Evolutionary conservation across 352 stramenopile genomes (phyloP).

Genomic region (Globisporangium spinosum): DNA sequence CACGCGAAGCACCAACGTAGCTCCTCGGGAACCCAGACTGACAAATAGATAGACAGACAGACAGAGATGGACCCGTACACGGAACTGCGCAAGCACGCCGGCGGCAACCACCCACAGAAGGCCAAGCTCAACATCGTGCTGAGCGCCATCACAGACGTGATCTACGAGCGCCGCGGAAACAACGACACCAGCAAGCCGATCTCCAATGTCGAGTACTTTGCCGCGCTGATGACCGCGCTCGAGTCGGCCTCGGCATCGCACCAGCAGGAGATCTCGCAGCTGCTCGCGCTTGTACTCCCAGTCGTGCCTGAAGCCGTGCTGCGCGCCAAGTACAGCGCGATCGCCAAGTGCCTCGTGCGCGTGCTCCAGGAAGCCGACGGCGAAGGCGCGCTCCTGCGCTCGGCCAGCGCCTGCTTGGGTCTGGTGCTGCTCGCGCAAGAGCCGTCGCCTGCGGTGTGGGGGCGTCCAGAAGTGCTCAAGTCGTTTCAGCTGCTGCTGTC

Average conservation of each 20-base stretch:
- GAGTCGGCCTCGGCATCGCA: slow-evolving; percentile 70
- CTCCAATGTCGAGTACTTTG: slow-evolving; percentile 86
- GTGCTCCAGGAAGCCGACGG: slow-evolving; percentile 67
- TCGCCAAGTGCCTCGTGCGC: slow-evolving; percentile 64
- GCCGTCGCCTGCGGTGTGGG: slow-evolving; percentile 53
- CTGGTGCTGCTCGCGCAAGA: slow-evolving; percentile 72
- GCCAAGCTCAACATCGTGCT: slow-evolving; percentile 85
- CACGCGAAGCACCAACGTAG: not conserved
- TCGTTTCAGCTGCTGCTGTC: slow-evolving; percentile 78
- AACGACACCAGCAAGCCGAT: slow-evolving; percentile 30
- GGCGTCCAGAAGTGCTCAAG: slow-evolving; percentile 61
- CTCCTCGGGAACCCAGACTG: slow-evolving; percentile 1
- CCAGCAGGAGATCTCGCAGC: slow-evolving; percentile 70
- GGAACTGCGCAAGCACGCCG: slow-evolving; percentile 77
- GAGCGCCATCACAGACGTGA: slow-evolving; percentile 77
- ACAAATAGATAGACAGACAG: not conserved
- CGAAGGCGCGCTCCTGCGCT: slow-evolving; percentile 60
- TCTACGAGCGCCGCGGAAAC: slow-evolving; percentile 59
- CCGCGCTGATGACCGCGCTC: slow-evolving; percentile 83
- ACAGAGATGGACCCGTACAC: slow-evolving; percentile 66
- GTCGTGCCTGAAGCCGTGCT: slow-evolving; percentile 69
- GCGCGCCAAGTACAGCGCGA: slow-evolving; percentile 71
- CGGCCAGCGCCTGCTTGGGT: slow-evolving; percentile 56
- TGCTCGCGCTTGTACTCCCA: slow-evolving; percentile 75
- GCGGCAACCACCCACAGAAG: slow-evolving; percentile 75